Evolutionary conservation across 495 filamentous ascomycete species (phyloP).

Genomic region (Penicillium parvum): DNA sequence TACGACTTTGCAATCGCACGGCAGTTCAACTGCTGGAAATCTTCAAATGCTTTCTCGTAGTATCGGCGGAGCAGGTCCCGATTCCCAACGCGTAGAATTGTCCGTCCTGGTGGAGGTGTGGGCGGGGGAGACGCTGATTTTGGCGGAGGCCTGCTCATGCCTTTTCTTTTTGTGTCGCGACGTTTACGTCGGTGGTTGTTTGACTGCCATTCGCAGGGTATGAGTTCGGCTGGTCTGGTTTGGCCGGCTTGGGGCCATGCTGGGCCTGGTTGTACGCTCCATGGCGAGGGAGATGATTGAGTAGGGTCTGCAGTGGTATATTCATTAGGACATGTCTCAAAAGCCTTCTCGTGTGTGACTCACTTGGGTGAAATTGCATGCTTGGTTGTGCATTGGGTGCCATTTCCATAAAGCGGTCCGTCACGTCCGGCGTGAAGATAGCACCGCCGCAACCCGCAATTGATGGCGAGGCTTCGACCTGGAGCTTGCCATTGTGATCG

Average conservation of each 20-base stretch:
- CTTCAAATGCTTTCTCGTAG: conserved; percentile 49
- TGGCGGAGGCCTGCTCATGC: conserved; percentile 12
- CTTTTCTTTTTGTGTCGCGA: conserved; percentile 19
- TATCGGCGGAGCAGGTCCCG: conserved; percentile 54
- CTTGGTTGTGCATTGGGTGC: conserved; percentile 18
- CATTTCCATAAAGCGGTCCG: conserved; percentile 34
- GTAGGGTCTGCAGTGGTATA: conserved; percentile 5
- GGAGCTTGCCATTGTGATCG: conserved; percentile 35
- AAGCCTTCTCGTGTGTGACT: conserved; percentile 4
- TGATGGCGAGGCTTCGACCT: conserved; percentile 31
- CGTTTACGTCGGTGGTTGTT: conserved; percentile 28
- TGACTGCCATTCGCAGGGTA: conserved; percentile 39
- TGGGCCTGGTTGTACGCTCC: conserved; percentile 17
- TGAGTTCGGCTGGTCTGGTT: conserved; percentile 22
- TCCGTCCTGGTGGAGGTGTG: conserved; percentile 21
- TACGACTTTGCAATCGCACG: conserved; percentile 66
- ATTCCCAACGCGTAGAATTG: conserved; percentile 54
- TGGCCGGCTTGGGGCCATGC: conserved; percentile 19
- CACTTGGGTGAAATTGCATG: conserved; percentile 19
- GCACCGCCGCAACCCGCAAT: conserved; percentile 32
- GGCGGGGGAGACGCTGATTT: conserved; percentile 27
- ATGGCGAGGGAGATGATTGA: conserved; percentile 13
- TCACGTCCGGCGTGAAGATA: conserved; percentile 40
- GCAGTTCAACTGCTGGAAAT: conserved; percentile 46
- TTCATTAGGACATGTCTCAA: no score